Evolutionary conservation across 805 yeast genomes (phyloP).

Genomic region (Millerago galiae): DNA sequence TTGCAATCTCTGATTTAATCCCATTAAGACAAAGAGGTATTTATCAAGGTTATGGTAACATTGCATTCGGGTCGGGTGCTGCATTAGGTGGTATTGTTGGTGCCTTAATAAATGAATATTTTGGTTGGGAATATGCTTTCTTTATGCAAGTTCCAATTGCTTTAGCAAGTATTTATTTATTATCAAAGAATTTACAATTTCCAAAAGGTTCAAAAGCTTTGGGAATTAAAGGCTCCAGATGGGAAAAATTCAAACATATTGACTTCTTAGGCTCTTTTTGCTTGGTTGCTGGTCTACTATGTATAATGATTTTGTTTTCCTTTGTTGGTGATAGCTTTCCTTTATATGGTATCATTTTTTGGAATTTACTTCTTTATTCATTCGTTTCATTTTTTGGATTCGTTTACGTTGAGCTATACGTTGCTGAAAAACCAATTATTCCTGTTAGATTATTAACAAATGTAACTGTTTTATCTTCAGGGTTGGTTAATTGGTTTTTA

Average conservation of each 20-base stretch:
- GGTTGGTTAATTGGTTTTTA: conserved; percentile 59
- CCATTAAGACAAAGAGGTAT: conserved; percentile 71
- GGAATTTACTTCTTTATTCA: conserved; percentile 29
- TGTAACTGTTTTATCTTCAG: conserved; percentile 56
- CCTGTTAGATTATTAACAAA: conserved; percentile 50
- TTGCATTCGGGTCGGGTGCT: conserved; percentile 70
- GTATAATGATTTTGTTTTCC: conserved; percentile 60
- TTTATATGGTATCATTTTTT: conserved; percentile 39
- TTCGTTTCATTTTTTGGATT: conserved; percentile 32
- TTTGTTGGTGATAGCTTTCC: conserved; percentile 53
- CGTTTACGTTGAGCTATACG: conserved; percentile 34
- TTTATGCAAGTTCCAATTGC: conserved; percentile 48
- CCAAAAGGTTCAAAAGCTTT: conserved; percentile 49
- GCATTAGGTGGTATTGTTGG: conserved; percentile 60
- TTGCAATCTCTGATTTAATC: conserved; percentile 68
- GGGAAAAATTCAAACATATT: conserved; percentile 46
- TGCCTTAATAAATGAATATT: conserved; percentile 43
- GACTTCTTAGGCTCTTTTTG: conserved; percentile 62
- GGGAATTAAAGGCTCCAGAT: conserved; percentile 38
- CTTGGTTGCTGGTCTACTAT: conserved; percentile 50
- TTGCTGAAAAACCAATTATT: conserved; percentile 51
- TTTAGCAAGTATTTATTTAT: conserved; percentile 32
- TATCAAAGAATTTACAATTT: conserved; percentile 31
- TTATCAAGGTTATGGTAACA: conserved; percentile 74
- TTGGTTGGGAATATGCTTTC: conserved; percentile 68